phyloP scores from a whole-genome alignment of 257 asterid species.

The Ballota nigra region DNA sequence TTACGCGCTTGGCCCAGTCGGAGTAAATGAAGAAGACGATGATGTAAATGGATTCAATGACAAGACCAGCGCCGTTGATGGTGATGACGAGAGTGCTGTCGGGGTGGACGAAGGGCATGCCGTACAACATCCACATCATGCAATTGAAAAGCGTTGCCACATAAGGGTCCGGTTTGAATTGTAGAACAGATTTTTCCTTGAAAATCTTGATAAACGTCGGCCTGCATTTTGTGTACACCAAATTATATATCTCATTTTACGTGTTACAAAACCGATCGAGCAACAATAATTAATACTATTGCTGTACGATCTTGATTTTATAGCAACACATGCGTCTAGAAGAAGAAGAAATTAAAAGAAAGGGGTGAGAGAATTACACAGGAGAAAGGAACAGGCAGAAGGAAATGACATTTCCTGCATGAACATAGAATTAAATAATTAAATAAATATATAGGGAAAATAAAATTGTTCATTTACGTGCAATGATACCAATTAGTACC shows the following conservation, averaged over 20 bases:
- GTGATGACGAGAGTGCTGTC: slow-evolving; percentile 60
- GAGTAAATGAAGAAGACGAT: slow-evolving; percentile 46
- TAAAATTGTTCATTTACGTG: neutral
- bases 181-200: slow-evolving; percentile 50
- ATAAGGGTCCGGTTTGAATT: slow-evolving; percentile 49
- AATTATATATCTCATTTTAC: neutral
- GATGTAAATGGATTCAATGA: slow-evolving; percentile 39
- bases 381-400: slow-evolving; percentile 60
- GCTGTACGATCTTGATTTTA: neutral
- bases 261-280: no score
- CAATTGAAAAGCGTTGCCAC: slow-evolving; percentile 55
- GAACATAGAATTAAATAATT: neutral
- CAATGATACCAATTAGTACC: neutral
- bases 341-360: neutral
- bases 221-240: slow-evolving; percentile 30
- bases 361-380: slow-evolving; percentile 28
- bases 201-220: slow-evolving; percentile 56
- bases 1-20: slow-evolving; percentile 45
- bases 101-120: slow-evolving; percentile 65
- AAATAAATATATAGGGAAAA: neutral
- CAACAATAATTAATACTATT: no score
- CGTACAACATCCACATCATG: slow-evolving; percentile 65
- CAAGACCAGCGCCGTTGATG: slow-evolving; percentile 56
- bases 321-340: no score
- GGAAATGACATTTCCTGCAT: slow-evolving; percentile 66